Evolutionary conservation across 148 eudicot species (phyloP), one percentile per base, ranked within the genome.

Genomic region (Rhododendron ferrugineum): DNA sequence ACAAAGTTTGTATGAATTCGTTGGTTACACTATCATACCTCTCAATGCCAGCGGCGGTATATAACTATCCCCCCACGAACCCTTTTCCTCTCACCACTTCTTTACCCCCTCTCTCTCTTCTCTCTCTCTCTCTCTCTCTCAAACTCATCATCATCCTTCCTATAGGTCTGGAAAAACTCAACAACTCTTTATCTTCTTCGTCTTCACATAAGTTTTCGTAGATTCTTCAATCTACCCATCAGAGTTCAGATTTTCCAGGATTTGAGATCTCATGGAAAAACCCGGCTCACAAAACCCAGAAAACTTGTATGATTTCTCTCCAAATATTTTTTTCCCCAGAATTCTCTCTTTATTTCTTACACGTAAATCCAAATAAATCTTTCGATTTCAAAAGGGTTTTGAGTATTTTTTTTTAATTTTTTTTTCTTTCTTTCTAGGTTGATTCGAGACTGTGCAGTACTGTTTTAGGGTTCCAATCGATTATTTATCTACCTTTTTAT

Each of bases 401-500:
- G 28, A 8, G 34, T 13, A n/a, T 46, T 23, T n/a, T 11, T 4
- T 49, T 3, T n/a, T n/a, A n/a, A n/a, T n/a, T n/a, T 11, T 28
- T 47, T 72, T 14, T 72, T 30, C n/a, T 72, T 0, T 3, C 6
- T 30, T 11, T 13, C 11, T 54, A 16, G 64, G n/a, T 14, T 34
- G 28, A 15, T 52, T 54, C 23, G 32, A 34, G 40, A 80, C 37
- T 56, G 62, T 56, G 50, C 16, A 13, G 23, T 76, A 42, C 80
- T 77, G 56, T 30, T 32, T 70, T 83, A 68, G 85, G 85, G 85
- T 83, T 83, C 60, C 60, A 18, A 5, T 70, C 20, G 34, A 30
- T 4, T 30, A 4, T 11, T 30, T 30, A 20, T 4, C 30, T 13
- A 42, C 34, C 56, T 64, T 42, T 52, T 70, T 32, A 14, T 70